Evolutionary conservation across 108 stramenopile species (phyloP).

Genomic region (Nitzschia palea): DNA sequence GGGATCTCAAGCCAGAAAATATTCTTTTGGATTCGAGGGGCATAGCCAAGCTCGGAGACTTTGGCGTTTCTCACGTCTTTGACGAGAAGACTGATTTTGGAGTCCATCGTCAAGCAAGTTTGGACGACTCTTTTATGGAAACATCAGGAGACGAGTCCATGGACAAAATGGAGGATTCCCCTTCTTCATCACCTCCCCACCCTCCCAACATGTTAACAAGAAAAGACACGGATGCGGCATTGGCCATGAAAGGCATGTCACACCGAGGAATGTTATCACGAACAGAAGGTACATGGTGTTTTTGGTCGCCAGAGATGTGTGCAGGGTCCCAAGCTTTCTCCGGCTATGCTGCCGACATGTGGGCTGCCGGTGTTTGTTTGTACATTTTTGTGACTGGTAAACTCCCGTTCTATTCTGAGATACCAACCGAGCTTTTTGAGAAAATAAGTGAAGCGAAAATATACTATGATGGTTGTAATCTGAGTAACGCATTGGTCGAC

Average conservation of each 20-base stretch:
- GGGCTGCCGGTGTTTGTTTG: conserved; percentile 90
- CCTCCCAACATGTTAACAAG: conserved; percentile 30
- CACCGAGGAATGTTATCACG: conserved; percentile 66
- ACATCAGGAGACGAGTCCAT: conserved; percentile 18
- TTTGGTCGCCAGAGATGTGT: conserved; percentile 91
- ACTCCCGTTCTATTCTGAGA: conserved; percentile 81
- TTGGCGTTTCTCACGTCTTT: conserved; percentile 89
- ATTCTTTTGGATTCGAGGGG: conserved; percentile 70
- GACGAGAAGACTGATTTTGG: conserved; percentile 55
- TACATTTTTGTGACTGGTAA: conserved; percentile 85
- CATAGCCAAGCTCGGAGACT: conserved; percentile 82
- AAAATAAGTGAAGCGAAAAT: conserved; percentile 59
- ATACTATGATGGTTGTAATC: conserved; percentile 40
- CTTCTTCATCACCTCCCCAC: conserved; percentile 15
- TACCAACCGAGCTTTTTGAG: conserved; percentile 67
- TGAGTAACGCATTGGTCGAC: conserved; percentile 57
- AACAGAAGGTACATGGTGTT: conserved; percentile 90
- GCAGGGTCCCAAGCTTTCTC: conserved; percentile 59
- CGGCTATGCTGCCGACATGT: conserved; percentile 86
- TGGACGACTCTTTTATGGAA: neutral
- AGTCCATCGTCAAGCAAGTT: conserved; percentile 10
- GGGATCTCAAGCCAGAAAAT: conserved; percentile 86
- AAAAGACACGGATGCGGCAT: conserved; percentile 59
- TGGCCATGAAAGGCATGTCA: conserved; percentile 55
- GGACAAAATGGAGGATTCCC: neutral